These are phyloP conservation scores for Thelephora terrestris DNA, from an alignment of 1,284 basidiomycete genomes.

Conservation along the genomic window DNA sequence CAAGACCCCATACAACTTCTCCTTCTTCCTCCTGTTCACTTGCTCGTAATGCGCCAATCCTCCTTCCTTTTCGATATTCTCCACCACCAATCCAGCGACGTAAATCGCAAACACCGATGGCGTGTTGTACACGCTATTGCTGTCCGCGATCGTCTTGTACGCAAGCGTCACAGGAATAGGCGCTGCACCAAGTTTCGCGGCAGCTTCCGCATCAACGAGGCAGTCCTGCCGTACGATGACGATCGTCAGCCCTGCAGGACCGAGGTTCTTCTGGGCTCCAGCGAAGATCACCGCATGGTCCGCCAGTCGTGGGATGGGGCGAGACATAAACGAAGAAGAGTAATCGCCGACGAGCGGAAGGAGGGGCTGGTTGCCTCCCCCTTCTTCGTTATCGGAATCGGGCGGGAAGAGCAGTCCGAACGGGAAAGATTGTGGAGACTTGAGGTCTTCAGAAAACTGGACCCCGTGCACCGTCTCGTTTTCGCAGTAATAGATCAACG, in stretches of 20 bases:
- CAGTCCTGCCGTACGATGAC: slow-evolving; percentile 91
- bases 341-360: slow-evolving; percentile 92
- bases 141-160: slow-evolving; percentile 81
- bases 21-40: slow-evolving; percentile 63
- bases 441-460: slow-evolving; percentile 64
- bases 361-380: slow-evolving; percentile 17
- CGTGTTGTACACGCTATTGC: slow-evolving; percentile 87
- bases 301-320: slow-evolving; percentile 82
- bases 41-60: slow-evolving; percentile 64
- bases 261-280: slow-evolving; percentile 99
- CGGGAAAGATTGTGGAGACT: slow-evolving; percentile 67
- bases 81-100: slow-evolving; percentile 80
- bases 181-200: slow-evolving; percentile 61
- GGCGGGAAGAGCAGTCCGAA: slow-evolving; percentile 57
- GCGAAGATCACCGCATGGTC: slow-evolving; percentile 94
- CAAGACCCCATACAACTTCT: slow-evolving; percentile 65
- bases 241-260: slow-evolving; percentile 89
- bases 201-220: slow-evolving; percentile 78
- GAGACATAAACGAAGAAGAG: slow-evolving; percentile 94
- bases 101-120: slow-evolving; percentile 93
- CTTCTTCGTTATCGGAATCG: slow-evolving; percentile 22
- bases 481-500: slow-evolving; percentile 97
- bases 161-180: slow-evolving; percentile 76
- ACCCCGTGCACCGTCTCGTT: slow-evolving; percentile 99
- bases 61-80: slow-evolving; percentile 58